Evolutionary conservation across 1,284 basidiomycete genomes (phyloP).

Genomic region (Coriolopsis trogii): DNA sequence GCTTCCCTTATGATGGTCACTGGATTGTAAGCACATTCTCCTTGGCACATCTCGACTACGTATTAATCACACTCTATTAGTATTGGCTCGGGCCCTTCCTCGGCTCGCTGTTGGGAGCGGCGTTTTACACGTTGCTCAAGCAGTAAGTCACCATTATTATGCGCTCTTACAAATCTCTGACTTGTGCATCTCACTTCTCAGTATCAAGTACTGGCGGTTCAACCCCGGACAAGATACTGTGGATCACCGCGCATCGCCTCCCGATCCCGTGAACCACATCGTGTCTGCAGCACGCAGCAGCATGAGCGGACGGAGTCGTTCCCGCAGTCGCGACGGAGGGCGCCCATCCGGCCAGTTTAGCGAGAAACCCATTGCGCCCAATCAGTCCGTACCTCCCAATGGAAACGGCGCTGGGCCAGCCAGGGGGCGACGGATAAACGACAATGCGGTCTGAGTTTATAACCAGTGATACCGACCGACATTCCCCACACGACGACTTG

Average conservation of each 20-base stretch:
- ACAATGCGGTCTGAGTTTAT: slow-evolving; percentile 11
- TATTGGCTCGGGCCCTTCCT: slow-evolving; percentile 67
- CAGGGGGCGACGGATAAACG: slow-evolving; percentile 6
- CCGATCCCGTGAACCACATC: slow-evolving; percentile 33
- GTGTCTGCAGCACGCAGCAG: slow-evolving; percentile 13
- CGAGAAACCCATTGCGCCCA: slow-evolving; percentile 11
- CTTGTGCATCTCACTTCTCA: slow-evolving; percentile 20
- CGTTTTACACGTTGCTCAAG: slow-evolving; percentile 60
- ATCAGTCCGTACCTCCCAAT: background rate
- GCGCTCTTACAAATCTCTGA: background rate
- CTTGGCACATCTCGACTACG: slow-evolving; percentile 1
- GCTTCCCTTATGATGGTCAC: slow-evolving; percentile 55
- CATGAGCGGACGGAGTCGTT: slow-evolving; percentile 2
- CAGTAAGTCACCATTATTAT: slow-evolving; percentile 43
- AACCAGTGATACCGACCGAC: too few species aligned
- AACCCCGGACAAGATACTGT: slow-evolving; percentile 55
- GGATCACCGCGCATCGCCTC: slow-evolving; percentile 42
- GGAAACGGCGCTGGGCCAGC: background rate
- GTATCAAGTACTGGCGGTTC: slow-evolving; percentile 52
- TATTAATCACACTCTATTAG: slow-evolving; percentile 9
- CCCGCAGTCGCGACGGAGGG: slow-evolving; percentile 1
- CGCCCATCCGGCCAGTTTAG: background rate
- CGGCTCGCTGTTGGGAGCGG: slow-evolving; percentile 59
- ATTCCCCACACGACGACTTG: too few species aligned
- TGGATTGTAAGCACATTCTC: slow-evolving; percentile 61